These are phyloP conservation scores for Begonia loranthoides DNA, from an alignment of 306 rosid genomes.

Conservation along the genomic window DNA sequence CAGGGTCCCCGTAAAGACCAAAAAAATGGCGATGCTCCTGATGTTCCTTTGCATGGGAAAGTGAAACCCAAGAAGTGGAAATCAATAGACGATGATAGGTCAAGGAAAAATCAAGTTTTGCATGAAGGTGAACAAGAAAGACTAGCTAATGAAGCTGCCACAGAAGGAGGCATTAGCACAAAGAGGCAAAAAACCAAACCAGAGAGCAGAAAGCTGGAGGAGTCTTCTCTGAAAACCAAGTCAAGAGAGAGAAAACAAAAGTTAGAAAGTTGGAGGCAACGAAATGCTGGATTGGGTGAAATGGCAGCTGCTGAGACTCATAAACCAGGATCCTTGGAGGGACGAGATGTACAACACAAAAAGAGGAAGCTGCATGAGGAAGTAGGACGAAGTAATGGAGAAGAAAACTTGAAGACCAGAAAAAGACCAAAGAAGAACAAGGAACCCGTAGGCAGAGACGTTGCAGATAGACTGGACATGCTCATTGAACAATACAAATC, in stretches of 20 bases:
- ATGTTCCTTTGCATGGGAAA: slow-evolving; percentile 13
- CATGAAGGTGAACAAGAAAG: slow-evolving; percentile 17
- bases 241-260: slow-evolving; percentile 16
- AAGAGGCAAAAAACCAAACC: slow-evolving; percentile 41
- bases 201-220: slow-evolving; percentile 12
- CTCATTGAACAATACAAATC: slow-evolving; percentile 77
- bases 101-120: slow-evolving; percentile 13
- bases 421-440: slow-evolving; percentile 48
- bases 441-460: slow-evolving; percentile 49
- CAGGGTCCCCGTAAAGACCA: slow-evolving; percentile 16
- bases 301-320: slow-evolving; percentile 7
- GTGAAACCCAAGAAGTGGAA: slow-evolving; percentile 33
- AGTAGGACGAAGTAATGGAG: slow-evolving; percentile 16
- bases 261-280: slow-evolving; percentile 19
- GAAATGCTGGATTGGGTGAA: slow-evolving; percentile 6
- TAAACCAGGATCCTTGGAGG: slow-evolving; percentile 13
- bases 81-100: slow-evolving; percentile 23
- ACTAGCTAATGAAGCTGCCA: slow-evolving; percentile 18
- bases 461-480: slow-evolving; percentile 70
- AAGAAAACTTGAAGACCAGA: slow-evolving; percentile 4
- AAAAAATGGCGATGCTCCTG: slow-evolving; percentile 11
- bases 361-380: slow-evolving; percentile 41
- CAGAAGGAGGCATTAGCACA: slow-evolving; percentile 16
- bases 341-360: slow-evolving; percentile 14
- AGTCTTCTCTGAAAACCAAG: slow-evolving; percentile 8